Conservation (phyloP, 1,284 basidiomycete genomes). For the Fomitiporia mediterranea region DNA sequence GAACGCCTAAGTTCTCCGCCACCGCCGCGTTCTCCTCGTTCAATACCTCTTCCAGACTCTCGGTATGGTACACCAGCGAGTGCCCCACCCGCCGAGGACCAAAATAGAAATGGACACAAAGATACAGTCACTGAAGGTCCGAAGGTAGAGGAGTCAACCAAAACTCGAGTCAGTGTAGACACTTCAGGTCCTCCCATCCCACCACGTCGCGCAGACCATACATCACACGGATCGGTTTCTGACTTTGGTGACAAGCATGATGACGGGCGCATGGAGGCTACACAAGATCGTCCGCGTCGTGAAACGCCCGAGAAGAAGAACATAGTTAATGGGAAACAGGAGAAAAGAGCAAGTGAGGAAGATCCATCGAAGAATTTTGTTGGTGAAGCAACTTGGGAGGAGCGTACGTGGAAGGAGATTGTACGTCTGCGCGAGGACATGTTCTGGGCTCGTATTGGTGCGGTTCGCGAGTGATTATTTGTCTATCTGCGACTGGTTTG, state of each 20-base stretch:
- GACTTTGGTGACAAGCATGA: slow-evolving; percentile 2
- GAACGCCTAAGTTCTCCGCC: slow-evolving; percentile 17
- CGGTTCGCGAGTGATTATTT: slow-evolving; percentile 38
- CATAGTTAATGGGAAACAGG: neutral
- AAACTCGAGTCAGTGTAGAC: neutral
- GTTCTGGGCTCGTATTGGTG: slow-evolving; percentile 84
- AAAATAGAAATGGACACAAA: neutral
- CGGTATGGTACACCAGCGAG: slow-evolving; percentile 30
- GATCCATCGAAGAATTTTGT: slow-evolving; percentile 37
- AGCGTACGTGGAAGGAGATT: slow-evolving; percentile 83
- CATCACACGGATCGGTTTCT: neutral
- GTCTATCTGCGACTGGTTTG: too few species aligned
- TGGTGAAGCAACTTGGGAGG: slow-evolving; percentile 79
- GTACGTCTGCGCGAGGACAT: slow-evolving; percentile 80
- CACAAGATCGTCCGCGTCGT: neutral
- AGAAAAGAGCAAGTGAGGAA: slow-evolving; percentile 24
- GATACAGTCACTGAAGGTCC: neutral
- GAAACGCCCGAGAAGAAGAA: neutral
- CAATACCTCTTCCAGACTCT: slow-evolving; percentile 43
- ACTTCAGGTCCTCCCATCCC: neutral
- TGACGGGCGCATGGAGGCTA: slow-evolving; percentile 1
- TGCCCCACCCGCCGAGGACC: neutral
- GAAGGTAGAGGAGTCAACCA: neutral
- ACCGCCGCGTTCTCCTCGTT: slow-evolving; percentile 24
- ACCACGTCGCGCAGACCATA: neutral